Evolutionary conservation across 1,139 yeast genomes (phyloP).

Genomic region (Geotrichum reessii): DNA sequence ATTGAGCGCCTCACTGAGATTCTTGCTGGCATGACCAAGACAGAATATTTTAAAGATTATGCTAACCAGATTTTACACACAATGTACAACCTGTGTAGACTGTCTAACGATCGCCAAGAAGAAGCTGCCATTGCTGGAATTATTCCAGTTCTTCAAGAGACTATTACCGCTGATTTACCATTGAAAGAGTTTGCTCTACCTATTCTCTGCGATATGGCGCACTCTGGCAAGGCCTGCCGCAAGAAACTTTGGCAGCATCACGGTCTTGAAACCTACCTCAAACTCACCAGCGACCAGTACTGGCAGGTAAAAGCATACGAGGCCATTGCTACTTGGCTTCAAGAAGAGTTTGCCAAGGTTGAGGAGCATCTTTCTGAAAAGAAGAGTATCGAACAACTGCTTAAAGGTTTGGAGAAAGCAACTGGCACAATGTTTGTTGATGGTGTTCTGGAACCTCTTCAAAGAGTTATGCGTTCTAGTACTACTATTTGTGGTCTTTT

Average conservation of each 20-base stretch:
- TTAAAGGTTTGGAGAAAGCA: constrained; percentile 24
- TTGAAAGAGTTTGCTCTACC: constrained; percentile 60
- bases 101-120: constrained; percentile 48
- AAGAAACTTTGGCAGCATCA: constrained; percentile 39
- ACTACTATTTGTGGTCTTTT: constrained; percentile 21
- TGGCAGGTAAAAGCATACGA: constrained; percentile 71
- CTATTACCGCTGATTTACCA: constrained; percentile 46
- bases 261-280: constrained; percentile 46
- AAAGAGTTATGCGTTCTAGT: constrained; percentile 24
- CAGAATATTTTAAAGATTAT: constrained; percentile 22
- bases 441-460: constrained; percentile 25
- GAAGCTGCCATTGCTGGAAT: constrained; percentile 53
- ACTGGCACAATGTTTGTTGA: constrained; percentile 24
- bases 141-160: constrained; percentile 46
- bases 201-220: constrained; percentile 55
- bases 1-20: constrained; percentile 31
- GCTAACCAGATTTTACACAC: constrained; percentile 34
- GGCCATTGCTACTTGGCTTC: constrained; percentile 42
- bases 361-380: constrained; percentile 24
- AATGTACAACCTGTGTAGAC: constrained; percentile 49
- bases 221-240: constrained; percentile 44
- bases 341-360: constrained; percentile 32
- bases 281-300: constrained; percentile 51
- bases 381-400: constrained; percentile 20
- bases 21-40: constrained; percentile 22